Evolutionary conservation across 2,329 filamentous ascomycete genomes (phyloP).

Genomic region (Coniosporium tulheliwenetii): DNA sequence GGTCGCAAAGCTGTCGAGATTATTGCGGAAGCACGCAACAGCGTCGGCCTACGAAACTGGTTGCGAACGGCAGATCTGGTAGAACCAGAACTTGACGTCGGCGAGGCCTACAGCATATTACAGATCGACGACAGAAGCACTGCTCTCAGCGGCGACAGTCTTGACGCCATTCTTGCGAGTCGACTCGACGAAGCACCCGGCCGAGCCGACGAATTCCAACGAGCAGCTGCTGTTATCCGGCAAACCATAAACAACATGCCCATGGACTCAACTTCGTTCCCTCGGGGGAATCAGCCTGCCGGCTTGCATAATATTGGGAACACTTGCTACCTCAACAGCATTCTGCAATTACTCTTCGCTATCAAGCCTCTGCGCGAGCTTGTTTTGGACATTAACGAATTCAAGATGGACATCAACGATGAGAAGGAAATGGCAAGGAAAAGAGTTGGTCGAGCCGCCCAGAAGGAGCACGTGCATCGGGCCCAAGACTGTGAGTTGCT

Average conservation of each 20-base stretch:
- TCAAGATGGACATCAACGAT: constrained; percentile 50
- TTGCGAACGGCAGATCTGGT: constrained; percentile 34
- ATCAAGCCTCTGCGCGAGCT: constrained; percentile 68
- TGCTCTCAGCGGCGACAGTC: constrained; percentile 3
- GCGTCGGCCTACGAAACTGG: constrained; percentile 35
- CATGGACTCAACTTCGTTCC: constrained; percentile 2
- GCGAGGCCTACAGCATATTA: constrained; percentile 29
- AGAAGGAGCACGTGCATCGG: constrained; percentile 36
- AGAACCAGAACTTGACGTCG: constrained; percentile 37
- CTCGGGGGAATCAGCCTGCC: constrained; percentile 49
- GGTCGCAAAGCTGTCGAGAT: constrained; percentile 40
- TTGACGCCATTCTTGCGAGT: constrained; percentile 13
- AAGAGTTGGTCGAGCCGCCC: constrained; percentile 1
- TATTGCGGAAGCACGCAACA: constrained; percentile 44
- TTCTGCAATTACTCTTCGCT: constrained; percentile 90
- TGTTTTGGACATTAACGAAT: constrained; percentile 58
- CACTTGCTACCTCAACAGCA: constrained; percentile 93
- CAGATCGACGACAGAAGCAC: no score
- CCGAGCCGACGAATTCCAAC: constrained; percentile 10
- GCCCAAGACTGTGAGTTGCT: constrained; percentile 56
- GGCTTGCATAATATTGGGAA: constrained; percentile 91
- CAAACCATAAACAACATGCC: not conserved
- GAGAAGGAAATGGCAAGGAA: constrained; percentile 29
- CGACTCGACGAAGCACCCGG: constrained; percentile 5
- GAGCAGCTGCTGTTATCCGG: constrained; percentile 8